phyloP scores from a whole-genome alignment of 2,329 filamentous ascomycete genomes.

The Monilinia aucupariae region DNA sequence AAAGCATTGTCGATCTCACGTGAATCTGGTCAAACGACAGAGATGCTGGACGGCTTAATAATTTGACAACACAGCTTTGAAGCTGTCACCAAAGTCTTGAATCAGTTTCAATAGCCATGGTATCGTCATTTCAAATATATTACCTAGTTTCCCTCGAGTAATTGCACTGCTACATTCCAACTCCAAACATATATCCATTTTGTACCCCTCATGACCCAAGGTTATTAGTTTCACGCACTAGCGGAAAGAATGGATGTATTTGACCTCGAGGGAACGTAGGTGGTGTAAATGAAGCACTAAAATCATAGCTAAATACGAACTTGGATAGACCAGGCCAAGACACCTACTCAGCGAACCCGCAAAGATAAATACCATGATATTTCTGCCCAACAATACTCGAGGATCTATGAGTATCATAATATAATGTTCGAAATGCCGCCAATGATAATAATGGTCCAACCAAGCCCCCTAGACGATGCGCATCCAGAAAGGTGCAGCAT shows the following conservation, averaged over 20 bases:
- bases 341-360: background rate
- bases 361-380: background rate
- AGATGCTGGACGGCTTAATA: background rate
- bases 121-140: background rate
- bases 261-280: background rate
- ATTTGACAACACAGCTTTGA: background rate
- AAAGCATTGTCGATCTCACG: too few relatives aligned
- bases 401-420: background rate
- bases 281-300: background rate
- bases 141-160: background rate
- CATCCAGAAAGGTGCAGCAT: too few relatives aligned
- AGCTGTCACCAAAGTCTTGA: background rate
- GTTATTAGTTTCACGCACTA: background rate
- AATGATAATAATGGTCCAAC: background rate
- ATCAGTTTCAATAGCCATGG: background rate
- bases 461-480: background rate
- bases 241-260: background rate
- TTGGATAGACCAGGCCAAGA: background rate
- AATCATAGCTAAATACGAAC: background rate
- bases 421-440: background rate
- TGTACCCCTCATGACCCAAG: background rate
- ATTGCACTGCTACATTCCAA: background rate
- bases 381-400: too few relatives aligned
- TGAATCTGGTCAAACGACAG: background rate
- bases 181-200: background rate